Base-by-base conservation (phyloP, 2,329 filamentous ascomycete species). In the Tolypocladium inflatum region DNA sequence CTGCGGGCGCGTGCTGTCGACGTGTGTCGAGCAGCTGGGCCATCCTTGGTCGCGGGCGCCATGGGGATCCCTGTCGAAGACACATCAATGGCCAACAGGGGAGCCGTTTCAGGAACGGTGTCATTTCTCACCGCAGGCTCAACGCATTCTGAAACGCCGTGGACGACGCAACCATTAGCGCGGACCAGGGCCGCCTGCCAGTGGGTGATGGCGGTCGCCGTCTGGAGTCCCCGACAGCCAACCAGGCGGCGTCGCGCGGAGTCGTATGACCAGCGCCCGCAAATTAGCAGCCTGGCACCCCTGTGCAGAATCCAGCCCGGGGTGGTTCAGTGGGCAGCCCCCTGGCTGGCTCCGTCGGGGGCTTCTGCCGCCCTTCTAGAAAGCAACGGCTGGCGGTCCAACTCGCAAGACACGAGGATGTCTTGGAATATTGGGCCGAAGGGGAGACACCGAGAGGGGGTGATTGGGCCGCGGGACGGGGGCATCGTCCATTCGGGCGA, bases 281-380 rank as follows among this genome's bases (percentile, higher is more conserved):
- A 56, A 54, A 55, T 56, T 55, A 54, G 56, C 39, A 57, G 58
- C 26, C 26, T 48, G 55, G 41, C 55, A 50, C 50, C 50, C 53
- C 37, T 59, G 58, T 52, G 39, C 45, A 26, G 21, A 26, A 15
- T 30, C 45, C 33, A 4, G 55, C 56, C 58, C 56, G 33, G 52
- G 42, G 21, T 45, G 57, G 53, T 39, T 26, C 52, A 42, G 33
- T 50, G 41, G 30, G 41, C 39, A 37, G 19, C n/a, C 30, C 35
- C 21, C 55, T 54, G 50, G 43, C n/a, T 26, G 42, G 39, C 43
- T 41, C 21, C 19, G 50, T 38, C n/a, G 19, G 21, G 41, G 45
- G 59, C 65, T 70, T 70, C 68, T 70, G 63, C 66, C 67, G 67
- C 60, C 57, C 60, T 70, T 70, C 68, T 68, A 68, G 68, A 70